Evolutionary conservation across 2,329 filamentous ascomycete genomes (phyloP).

Genomic region (Fusarium piperis): DNA sequence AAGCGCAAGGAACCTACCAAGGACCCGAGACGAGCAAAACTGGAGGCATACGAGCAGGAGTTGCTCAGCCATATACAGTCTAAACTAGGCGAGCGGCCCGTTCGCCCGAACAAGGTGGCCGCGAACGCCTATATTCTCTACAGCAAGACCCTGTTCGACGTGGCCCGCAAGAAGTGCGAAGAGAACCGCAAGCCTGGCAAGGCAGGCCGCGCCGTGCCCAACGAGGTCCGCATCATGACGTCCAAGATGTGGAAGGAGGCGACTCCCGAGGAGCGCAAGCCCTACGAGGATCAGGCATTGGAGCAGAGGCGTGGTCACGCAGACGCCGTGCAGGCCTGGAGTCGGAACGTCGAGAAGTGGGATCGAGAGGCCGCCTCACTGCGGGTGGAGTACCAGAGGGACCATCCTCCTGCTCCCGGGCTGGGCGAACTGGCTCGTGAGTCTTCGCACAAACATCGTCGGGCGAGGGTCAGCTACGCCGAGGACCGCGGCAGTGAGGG

Average conservation of each 20-base stretch:
- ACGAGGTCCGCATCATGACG: constrained; percentile 85
- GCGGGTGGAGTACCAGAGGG: constrained; percentile 61
- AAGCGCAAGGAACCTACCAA: constrained; percentile 66
- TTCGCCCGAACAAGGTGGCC: constrained; percentile 76
- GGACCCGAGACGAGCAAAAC: constrained; percentile 61
- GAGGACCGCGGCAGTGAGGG: constrained; percentile 46
- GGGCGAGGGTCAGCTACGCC: constrained; percentile 52
- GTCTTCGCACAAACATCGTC: constrained; percentile 46
- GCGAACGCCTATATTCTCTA: constrained; percentile 91
- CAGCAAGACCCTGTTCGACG: constrained; percentile 80
- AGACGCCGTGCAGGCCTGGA: constrained; percentile 66
- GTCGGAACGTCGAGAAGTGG: constrained; percentile 74
- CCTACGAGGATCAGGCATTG: constrained; percentile 80
- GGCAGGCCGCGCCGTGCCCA: constrained; percentile 70
- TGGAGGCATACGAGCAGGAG: constrained; percentile 66
- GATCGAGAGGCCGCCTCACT: constrained; percentile 71
- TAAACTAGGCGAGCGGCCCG: constrained; percentile 77
- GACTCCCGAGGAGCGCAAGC: constrained; percentile 73
- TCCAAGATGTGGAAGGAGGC: constrained; percentile 93
- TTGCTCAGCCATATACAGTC: constrained; percentile 62
- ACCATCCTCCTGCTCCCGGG: constrained; percentile 54
- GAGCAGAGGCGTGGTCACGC: constrained; percentile 74
- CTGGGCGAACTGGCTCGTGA: constrained; percentile 36
- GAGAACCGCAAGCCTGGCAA: constrained; percentile 70
- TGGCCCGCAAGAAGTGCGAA: constrained; percentile 67